These are phyloP conservation scores for Boechera stricta DNA, from an alignment of 345 rosid species.

Conservation along the genomic window DNA sequence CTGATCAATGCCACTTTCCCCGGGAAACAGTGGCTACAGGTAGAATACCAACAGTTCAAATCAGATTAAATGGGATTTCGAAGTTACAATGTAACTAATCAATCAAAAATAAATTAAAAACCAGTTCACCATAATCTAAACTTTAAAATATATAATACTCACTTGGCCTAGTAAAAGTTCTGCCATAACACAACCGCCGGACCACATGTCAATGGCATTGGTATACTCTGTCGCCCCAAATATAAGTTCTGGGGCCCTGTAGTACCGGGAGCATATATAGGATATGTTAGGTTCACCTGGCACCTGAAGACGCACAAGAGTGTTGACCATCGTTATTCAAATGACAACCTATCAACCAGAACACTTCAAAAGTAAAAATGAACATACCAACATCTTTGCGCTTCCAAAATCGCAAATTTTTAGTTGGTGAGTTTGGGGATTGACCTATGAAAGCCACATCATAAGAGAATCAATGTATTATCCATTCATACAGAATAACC, in stretches of 20 bases:
- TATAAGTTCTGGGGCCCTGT: slow-evolving; percentile 99
- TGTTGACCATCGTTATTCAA: slow-evolving; percentile 22
- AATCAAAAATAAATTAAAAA: background rate
- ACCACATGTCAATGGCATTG: slow-evolving; percentile 98
- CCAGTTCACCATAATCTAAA: background rate
- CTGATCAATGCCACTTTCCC: slow-evolving; percentile 97
- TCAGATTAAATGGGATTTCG: slow-evolving; percentile 3
- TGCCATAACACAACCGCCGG: slow-evolving; percentile 94
- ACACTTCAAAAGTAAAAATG: background rate
- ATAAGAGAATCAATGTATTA: slow-evolving; percentile 17
- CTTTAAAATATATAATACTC: slow-evolving; percentile 43
- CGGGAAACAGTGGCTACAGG: slow-evolving; percentile 92
- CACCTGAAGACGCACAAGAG: slow-evolving; percentile 54
- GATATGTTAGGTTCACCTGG: slow-evolving; percentile 99
- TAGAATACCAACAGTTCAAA: slow-evolving; percentile 27
- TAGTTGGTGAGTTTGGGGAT: slow-evolving; percentile 83
- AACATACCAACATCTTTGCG: slow-evolving; percentile 96
- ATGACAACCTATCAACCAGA: slow-evolving; percentile 17
- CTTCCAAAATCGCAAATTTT: slow-evolving; percentile 98
- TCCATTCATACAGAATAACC: background rate
- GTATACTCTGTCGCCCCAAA: slow-evolving; percentile 98
- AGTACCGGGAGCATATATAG: slow-evolving; percentile 96
- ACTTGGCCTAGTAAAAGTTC: slow-evolving; percentile 97
- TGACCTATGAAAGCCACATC: slow-evolving; percentile 63
- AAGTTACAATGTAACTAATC: background rate